Percentiles rank a stretch among this genome's conserved stretches.
phyloP scores from a whole-genome alignment of 2,329 filamentous ascomycete species.

The Exophiala bonariae region DNA sequence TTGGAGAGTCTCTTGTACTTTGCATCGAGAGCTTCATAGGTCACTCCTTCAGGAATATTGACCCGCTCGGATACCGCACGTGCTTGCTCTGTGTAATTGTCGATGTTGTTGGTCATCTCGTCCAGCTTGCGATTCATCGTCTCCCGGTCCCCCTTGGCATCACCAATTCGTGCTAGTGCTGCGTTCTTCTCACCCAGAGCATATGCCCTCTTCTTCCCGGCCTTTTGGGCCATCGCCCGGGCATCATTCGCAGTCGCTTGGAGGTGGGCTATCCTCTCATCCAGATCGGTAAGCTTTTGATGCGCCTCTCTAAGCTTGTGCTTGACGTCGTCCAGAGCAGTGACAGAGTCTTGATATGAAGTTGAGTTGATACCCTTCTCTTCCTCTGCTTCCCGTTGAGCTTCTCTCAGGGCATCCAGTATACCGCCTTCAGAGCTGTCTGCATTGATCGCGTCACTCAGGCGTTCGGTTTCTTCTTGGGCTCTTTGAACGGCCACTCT shows the following conservation, averaged over 20 bases:
- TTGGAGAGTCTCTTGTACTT: constrained; percentile 54
- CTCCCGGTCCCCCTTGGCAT: constrained; percentile 48
- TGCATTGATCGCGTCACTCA: constrained; percentile 65
- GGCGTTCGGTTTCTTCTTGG: constrained; percentile 62
- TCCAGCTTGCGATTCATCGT: constrained; percentile 46
- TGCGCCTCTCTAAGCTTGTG: constrained; percentile 40
- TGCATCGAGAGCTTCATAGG: constrained; percentile 50
- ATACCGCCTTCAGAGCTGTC: constrained; percentile 64
- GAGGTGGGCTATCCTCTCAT: constrained; percentile 38
- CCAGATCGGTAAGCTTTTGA: constrained; percentile 36
- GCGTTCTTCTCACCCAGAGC: constrained; percentile 63
- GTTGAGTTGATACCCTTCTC: constrained; percentile 43
- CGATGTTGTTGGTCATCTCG: constrained; percentile 42
- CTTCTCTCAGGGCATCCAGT: constrained; percentile 58
- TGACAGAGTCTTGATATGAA: constrained; percentile 51
- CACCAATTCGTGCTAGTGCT: constrained; percentile 54
- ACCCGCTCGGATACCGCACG: constrained; percentile 58
- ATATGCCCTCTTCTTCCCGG: constrained; percentile 37
- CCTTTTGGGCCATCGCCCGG: constrained; percentile 12
- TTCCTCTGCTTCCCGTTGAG: constrained; percentile 59
- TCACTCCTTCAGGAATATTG: constrained; percentile 65
- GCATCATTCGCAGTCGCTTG: constrained; percentile 29
- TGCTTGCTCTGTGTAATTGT: constrained; percentile 58
- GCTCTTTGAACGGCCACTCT: constrained; percentile 59
- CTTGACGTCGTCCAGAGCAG: constrained; percentile 45